These are phyloP conservation scores for Penicillium hesseltinei DNA, from an alignment of 2,329 filamentous ascomycete genomes.

Conservation along the genomic window DNA sequence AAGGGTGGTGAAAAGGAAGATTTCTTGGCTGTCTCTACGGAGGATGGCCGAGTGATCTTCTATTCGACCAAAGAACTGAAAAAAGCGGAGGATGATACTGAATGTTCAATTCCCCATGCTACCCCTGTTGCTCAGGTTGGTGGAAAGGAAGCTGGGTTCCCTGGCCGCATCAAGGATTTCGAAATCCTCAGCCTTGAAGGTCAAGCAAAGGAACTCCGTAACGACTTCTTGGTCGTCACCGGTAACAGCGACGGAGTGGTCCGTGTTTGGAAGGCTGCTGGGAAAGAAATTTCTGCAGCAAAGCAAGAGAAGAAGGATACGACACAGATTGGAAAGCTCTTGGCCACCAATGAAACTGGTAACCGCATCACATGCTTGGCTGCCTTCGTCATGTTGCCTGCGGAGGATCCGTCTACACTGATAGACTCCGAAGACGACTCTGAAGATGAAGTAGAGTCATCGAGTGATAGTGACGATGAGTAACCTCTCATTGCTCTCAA, in stretches of 20 bases:
- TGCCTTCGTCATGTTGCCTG: conserved; percentile 78
- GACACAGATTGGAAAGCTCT: conserved; percentile 60
- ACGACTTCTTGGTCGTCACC: conserved; percentile 61
- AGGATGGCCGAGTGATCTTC: conserved; percentile 84
- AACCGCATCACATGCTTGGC: conserved; percentile 87
- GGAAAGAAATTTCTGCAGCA: conserved; percentile 28
- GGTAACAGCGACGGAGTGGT: conserved; percentile 83
- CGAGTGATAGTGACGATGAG: conserved; percentile 32
- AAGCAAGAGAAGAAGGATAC: conserved; percentile 19
- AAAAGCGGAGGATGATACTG: conserved; percentile 44
- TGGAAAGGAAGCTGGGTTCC: conserved; percentile 65
- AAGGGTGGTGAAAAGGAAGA: conserved; percentile 48
- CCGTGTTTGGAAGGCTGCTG: conserved; percentile 68
- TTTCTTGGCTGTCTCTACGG: conserved; percentile 75
- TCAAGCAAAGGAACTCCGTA: conserved; percentile 30
- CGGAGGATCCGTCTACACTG: conserved; percentile 53
- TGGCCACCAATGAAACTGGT: conserved; percentile 79
- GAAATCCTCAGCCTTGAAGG: conserved; percentile 55
- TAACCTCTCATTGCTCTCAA: conserved; percentile 18
- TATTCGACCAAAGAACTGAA: conserved; percentile 63
- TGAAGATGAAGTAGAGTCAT: conserved; percentile 39
- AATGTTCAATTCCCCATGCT: conserved; percentile 59
- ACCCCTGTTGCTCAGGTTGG: conserved; percentile 71
- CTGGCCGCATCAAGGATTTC: conserved; percentile 85
- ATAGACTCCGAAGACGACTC: conserved; percentile 55